Percentiles rank a stretch among this genome's conserved stretches.
Evolutionary conservation across 176 grass and related monocot genomes (phyloP).

Genomic region (Areca catechu): DNA sequence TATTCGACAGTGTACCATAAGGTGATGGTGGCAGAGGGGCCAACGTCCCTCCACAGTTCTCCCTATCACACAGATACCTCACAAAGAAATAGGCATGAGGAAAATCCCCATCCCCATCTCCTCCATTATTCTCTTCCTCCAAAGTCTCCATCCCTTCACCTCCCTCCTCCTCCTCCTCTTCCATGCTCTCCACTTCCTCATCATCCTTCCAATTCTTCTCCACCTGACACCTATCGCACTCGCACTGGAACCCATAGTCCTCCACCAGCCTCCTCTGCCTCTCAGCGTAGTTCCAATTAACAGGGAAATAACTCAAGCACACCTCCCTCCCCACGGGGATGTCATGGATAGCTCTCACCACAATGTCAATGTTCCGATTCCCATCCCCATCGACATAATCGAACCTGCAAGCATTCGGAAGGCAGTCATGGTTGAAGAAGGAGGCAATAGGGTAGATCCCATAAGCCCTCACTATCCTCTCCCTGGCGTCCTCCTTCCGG

Average conservation of each 20-base stretch:
- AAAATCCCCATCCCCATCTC: slow-evolving; percentile 23
- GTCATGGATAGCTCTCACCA: slow-evolving; percentile 57
- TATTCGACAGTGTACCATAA: slow-evolving; percentile 28
- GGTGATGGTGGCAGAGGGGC: slow-evolving; percentile 51
- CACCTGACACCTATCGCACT: slow-evolving; percentile 71
- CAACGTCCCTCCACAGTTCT: slow-evolving; percentile 60
- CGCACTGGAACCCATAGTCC: slow-evolving; percentile 71
- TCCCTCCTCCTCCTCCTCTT: slow-evolving; percentile 31
- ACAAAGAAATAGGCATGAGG: slow-evolving; percentile 62
- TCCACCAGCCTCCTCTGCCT: slow-evolving; percentile 52
- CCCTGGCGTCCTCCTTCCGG: slow-evolving; percentile 10
- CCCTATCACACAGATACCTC: slow-evolving; percentile 55
- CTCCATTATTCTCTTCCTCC: slow-evolving; percentile 29
- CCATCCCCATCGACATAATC: slow-evolving; percentile 45
- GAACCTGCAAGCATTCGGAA: slow-evolving; percentile 75
- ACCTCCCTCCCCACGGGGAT: slow-evolving; percentile 65
- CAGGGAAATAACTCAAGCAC: slow-evolving; percentile 73
- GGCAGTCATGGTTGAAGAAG: slow-evolving; percentile 80
- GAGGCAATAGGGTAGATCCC: slow-evolving; percentile 49
- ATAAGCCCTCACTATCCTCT: slow-evolving; percentile 42
- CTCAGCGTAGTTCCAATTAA: slow-evolving; percentile 41
- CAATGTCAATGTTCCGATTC: slow-evolving; percentile 47
- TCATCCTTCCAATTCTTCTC: slow-evolving; percentile 68
- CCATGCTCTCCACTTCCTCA: slow-evolving; percentile 41
- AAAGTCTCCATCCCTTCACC: slow-evolving; percentile 30